These are phyloP conservation scores for Lactarius deliciosus DNA, from an alignment of 768 basidiomycete genomes.

Conservation along the genomic window DNA sequence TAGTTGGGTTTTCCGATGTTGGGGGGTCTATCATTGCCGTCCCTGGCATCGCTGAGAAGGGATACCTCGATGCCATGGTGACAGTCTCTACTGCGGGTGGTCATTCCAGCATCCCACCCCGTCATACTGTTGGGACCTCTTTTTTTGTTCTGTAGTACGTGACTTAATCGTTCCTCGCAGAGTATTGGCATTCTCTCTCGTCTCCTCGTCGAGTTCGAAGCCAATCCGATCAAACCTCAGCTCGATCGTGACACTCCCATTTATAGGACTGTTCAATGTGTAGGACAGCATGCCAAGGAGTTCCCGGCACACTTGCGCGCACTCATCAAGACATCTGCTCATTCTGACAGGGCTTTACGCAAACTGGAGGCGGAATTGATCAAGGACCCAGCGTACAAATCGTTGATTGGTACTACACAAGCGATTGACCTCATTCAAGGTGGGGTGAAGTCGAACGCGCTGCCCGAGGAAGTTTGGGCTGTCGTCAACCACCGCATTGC, in stretches of 20 bases:
- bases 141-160: no score
- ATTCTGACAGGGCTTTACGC: constrained; percentile 37
- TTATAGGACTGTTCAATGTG: constrained; percentile 43
- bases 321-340: constrained; percentile 33
- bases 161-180: constrained; percentile 15
- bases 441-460: constrained; percentile 47
- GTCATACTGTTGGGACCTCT: constrained; percentile 61
- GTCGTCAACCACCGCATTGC: constrained; percentile 40
- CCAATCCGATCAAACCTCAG: constrained; percentile 30
- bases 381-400: constrained; percentile 33
- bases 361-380: constrained; percentile 38
- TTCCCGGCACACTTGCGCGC: constrained; percentile 36
- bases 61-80: constrained; percentile 61
- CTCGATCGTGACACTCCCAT: constrained; percentile 36
- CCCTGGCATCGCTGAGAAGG: constrained; percentile 74
- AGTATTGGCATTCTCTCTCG: constrained; percentile 75
- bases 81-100: constrained; percentile 72
- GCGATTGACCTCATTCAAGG: constrained; percentile 45
- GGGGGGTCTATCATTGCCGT: constrained; percentile 57
- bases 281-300: constrained; percentile 43
- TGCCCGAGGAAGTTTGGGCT: constrained; percentile 45
- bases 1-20: constrained; percentile 51
- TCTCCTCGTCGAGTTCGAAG: constrained; percentile 28
- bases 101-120: constrained; percentile 82
- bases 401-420: constrained; percentile 36